Base-by-base conservation (phyloP, 371 early-diverging fungal species). In the Mucor lusitanicus region DNA sequence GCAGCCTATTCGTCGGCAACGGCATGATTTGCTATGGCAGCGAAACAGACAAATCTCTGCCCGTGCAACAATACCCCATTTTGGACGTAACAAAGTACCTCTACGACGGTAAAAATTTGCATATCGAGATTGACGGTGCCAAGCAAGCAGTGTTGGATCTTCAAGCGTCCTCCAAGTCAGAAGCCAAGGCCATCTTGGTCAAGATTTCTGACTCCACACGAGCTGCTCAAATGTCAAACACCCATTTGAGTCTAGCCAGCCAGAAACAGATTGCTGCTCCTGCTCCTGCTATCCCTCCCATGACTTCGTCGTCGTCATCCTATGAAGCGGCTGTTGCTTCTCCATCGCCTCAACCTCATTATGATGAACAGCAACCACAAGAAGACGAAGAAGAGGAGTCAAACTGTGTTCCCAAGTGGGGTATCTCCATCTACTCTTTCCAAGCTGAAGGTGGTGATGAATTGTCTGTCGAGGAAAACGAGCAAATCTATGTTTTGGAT, bases 381-480 rank as follows among this genome's bases (percentile, higher is more conserved):
- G 33, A 35, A 12, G 69, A 74, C 15, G 78, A 77, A 28, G 79
- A 80, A 33, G 33, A 68, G 11, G 65, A 65, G 8, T 63, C 74
- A 0, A 72, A 74, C n/a, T 83, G 83, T 53, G 69, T 83, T 23
- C 87, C 87, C 9, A 80, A 85, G 62, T 81, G 82, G 78, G 96
- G 92, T 2, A 76, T 90, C 37, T 92, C 91, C 2, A 64, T 94
- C 40, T 94, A 93, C 65, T 89, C 90, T 46, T 96, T 94, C 72
- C 75, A 85, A 13, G 90, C 92, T 0, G 83, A 87, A 59, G 89
- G 86, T 30, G 88, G 86, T 1, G 96, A 91, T 63, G 95, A 95
- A 71, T 73, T 94, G 15, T 74, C 83, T 25, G 90, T 94, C 3
- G 75, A 74, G 5, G 93, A 91, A 69, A 84, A 89, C 61, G 93